phyloP scores from a whole-genome alignment of 495 filamentous ascomycete genomes.

The Penicillium lividum region DNA sequence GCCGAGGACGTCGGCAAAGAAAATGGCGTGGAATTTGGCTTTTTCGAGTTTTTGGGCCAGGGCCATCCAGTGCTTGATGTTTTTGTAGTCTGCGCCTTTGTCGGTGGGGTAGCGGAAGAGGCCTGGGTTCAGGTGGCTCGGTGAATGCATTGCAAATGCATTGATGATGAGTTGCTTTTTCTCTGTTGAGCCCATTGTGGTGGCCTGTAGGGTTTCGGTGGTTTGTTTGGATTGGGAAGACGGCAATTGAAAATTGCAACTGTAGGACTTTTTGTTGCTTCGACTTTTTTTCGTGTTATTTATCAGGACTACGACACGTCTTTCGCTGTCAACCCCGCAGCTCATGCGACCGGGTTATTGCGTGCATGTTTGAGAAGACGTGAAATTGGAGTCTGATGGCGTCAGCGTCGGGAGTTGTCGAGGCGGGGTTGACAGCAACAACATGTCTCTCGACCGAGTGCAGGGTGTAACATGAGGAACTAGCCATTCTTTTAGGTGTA shows the following conservation, averaged over 20 bases:
- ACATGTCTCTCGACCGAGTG: constrained; percentile 8
- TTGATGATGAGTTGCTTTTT: constrained; percentile 58
- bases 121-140: constrained; percentile 52
- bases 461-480: background rate
- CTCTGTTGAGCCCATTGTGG: constrained; percentile 24
- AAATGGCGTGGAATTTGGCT: constrained; percentile 57
- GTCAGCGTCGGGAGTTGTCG: constrained; percentile 20
- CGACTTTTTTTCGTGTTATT: constrained; percentile 5
- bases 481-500: background rate
- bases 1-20: constrained; percentile 53
- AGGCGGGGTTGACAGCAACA: background rate
- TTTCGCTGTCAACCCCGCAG: constrained; percentile 19
- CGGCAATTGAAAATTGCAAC: background rate
- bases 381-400: constrained; percentile 34
- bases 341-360: constrained; percentile 7
- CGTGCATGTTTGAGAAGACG: constrained; percentile 22
- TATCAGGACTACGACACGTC: constrained; percentile 11
- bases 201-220: constrained; percentile 2
- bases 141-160: constrained; percentile 55
- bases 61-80: constrained; percentile 46
- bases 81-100: constrained; percentile 48
- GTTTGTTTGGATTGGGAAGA: background rate
- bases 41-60: constrained; percentile 50
- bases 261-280: no score
- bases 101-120: constrained; percentile 51